Base-by-base conservation (phyloP, 1,284 basidiomycete genomes). In the Ustilago nuda region DNA sequence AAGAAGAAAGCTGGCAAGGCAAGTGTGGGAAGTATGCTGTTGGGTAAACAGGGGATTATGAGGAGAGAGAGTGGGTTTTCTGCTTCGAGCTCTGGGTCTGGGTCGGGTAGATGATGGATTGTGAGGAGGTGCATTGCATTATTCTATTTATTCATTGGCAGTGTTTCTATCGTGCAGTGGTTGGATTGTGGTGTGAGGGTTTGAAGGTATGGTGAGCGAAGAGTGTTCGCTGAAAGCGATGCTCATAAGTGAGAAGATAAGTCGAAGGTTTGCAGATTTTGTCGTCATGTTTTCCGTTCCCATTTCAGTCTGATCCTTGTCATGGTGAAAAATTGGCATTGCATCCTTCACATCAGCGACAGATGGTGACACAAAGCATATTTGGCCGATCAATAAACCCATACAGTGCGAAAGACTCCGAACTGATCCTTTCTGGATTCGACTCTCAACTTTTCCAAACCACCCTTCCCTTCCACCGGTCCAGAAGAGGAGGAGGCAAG, bases 11-110 rank as follows among this genome's bases (percentile, higher is more conserved):
- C 32, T 4, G 39, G 30, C 5, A 45, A 35, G 17, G 45, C 8
- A 27, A 27, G 2, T 5, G 45, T 39, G 4, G 33, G 8, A 35
- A 19, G 55, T 19, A 62, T 76, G 61, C 17, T 76, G 19, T 33
- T 65, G 2, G 32, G 45, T 7, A 75, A 75, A 27, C 58, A 67
- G 12, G 57, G 33, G 23, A 64, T 75, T 33, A 67, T 75, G 72
- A 46, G 72, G 32, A 63, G 67, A 46, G 72, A 70, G 27, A 70
- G 64, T 23, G 64, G 64, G 6, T 75, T 75, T 39, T 62, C 59
- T 15, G 46, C 50, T 35, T 61, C 58, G 39, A 15, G 23, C 8
- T 63, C 56, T 17, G 11, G 45, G 54, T 63, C 52, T 6, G 23
- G 53, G n/a, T 56, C 37, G 37, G 51, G 19, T 30, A 7, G 23